phyloP scores from a whole-genome alignment of 495 filamentous ascomycete species.

The Daldinia decipiens region DNA sequence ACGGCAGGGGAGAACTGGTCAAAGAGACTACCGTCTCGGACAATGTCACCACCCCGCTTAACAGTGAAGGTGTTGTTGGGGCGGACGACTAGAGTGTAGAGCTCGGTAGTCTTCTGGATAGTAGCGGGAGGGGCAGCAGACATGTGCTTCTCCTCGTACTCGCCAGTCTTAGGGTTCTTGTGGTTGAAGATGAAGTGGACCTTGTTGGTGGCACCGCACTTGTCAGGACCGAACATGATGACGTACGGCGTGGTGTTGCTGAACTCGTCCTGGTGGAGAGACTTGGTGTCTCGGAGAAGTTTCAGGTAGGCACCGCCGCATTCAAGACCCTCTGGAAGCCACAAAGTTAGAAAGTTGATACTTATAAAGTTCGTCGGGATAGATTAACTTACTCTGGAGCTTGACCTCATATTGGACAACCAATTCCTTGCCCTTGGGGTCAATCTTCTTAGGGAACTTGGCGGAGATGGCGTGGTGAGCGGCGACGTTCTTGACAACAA shows the following conservation, averaged over 20 bases:
- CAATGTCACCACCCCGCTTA: conserved; percentile 83
- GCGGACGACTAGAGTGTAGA: conserved; percentile 96
- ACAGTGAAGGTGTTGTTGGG: conserved; percentile 96
- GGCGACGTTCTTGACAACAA: conserved; percentile 95
- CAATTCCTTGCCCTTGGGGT: conserved; percentile 95
- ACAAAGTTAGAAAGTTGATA: conserved; percentile 36
- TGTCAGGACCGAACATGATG: conserved; percentile 99
- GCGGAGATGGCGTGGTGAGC: conserved; percentile 99
- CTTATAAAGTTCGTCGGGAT: conserved; percentile 30
- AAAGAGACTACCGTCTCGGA: conserved; percentile 89
- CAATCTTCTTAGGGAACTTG: conserved; percentile 96
- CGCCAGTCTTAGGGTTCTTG: conserved; percentile 99
- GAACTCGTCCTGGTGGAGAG: conserved; percentile 97
- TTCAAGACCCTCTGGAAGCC: conserved; percentile 80
- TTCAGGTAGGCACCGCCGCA: conserved; percentile 99
- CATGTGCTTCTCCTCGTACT: conserved; percentile 99
- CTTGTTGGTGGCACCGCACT: conserved; percentile 99
- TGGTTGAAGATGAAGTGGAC: conserved; percentile 99
- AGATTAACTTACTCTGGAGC: conserved; percentile 82
- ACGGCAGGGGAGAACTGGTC: conserved; percentile 94
- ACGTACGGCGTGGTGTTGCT: conserved; percentile 97
- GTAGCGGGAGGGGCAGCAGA: conserved; percentile 82
- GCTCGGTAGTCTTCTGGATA: conserved; percentile 87
- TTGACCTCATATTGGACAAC: conserved; percentile 99
- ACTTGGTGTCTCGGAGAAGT: conserved; percentile 97